Conservation (phyloP, 768 basidiomycete genomes). For the Mycena crocata region DNA sequence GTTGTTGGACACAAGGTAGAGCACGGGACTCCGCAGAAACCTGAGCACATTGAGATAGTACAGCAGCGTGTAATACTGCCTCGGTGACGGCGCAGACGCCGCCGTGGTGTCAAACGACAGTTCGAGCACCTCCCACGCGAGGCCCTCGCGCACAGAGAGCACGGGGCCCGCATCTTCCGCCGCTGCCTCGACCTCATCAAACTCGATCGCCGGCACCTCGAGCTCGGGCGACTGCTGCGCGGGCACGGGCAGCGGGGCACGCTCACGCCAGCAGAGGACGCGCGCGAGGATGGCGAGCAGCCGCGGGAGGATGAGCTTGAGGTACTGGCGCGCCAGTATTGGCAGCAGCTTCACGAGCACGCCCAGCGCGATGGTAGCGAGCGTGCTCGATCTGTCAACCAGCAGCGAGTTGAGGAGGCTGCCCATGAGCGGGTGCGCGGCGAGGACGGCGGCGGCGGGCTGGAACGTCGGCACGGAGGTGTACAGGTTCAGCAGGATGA, state of each 20-base stretch:
- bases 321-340: constrained; percentile 65
- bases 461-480: constrained; percentile 67
- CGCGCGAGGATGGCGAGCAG: constrained; percentile 77
- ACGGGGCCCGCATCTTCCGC: constrained; percentile 50
- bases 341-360: constrained; percentile 81
- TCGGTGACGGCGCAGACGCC: constrained; percentile 69
- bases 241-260: constrained; percentile 50
- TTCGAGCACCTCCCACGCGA: constrained; percentile 79
- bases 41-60: constrained; percentile 91
- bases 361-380: constrained; percentile 71
- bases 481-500: constrained; percentile 73
- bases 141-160: constrained; percentile 61
- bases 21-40: constrained; percentile 78
- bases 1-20: constrained; percentile 66
- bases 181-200: constrained; percentile 44
- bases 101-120: constrained; percentile 64
- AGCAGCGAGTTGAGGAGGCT: constrained; percentile 75
- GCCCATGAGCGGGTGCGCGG: constrained; percentile 70
- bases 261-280: constrained; percentile 80
- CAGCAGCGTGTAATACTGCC: constrained; percentile 78
- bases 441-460: constrained; percentile 60
- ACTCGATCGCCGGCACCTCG: constrained; percentile 50
- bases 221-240: constrained; percentile 43
- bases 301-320: constrained; percentile 72
- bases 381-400: constrained; percentile 80